Percentiles rank a stretch among this genome's conserved stretches.
Evolutionary conservation across 441 rosid genomes (phyloP).

Genomic region (Metrosideros polymorpha): DNA sequence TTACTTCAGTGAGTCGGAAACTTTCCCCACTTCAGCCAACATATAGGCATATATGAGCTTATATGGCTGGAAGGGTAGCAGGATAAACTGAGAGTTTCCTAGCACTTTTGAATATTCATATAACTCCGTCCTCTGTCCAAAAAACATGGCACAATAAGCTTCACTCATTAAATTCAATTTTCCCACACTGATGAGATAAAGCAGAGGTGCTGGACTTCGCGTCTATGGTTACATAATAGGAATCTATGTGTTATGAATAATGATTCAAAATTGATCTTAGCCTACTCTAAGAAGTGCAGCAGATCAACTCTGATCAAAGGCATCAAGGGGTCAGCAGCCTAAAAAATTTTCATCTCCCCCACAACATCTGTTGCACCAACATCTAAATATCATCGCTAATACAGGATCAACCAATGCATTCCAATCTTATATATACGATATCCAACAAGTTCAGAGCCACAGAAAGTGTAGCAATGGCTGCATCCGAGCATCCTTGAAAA

Average conservation of each 20-base stretch:
- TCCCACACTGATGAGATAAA: background rate
- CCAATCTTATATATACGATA: background rate
- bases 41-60: conserved; percentile 70
- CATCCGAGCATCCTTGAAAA: background rate
- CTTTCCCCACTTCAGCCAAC: conserved; percentile 79
- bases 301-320: background rate
- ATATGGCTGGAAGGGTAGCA: conserved; percentile 74
- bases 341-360: background rate
- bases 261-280: background rate
- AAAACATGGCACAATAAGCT: conserved; percentile 7
- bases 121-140: conserved; percentile 73
- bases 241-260: background rate
- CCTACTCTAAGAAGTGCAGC: background rate
- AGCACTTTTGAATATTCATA: conserved; percentile 75
- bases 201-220: background rate
- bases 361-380: background rate
- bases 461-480: background rate
- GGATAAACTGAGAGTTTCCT: conserved; percentile 70
- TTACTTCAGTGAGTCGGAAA: conserved; percentile 76
- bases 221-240: background rate
- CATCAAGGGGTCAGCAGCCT: background rate
- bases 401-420: background rate
- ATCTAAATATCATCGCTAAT: background rate
- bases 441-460: background rate
- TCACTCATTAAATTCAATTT: background rate